Conservation (phyloP, 768 basidiomycete genomes). For the Rhizopogon vulgaris region DNA sequence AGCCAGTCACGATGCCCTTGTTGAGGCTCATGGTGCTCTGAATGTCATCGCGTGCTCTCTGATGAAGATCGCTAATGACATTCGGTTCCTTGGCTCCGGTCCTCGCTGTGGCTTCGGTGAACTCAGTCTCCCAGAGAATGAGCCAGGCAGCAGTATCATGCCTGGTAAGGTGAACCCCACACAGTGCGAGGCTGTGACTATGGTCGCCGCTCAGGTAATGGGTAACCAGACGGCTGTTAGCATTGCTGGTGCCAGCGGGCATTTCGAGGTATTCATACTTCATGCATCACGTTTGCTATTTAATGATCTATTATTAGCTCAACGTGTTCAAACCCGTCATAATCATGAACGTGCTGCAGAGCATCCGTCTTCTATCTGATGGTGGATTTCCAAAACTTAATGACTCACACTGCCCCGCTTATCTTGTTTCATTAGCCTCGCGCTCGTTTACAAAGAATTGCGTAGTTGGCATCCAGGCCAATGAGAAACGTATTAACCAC, state of each 20-base stretch:
- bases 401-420: background rate
- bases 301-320: slow-evolving; percentile 41
- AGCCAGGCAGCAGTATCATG: slow-evolving; percentile 99
- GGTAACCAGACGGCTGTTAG: slow-evolving; percentile 94
- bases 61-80: slow-evolving; percentile 99
- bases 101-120: slow-evolving; percentile 98
- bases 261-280: slow-evolving; percentile 76
- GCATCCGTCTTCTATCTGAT: slow-evolving; percentile 89
- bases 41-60: slow-evolving; percentile 95
- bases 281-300: slow-evolving; percentile 2
- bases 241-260: slow-evolving; percentile 90
- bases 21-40: slow-evolving; percentile 94
- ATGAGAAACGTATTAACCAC: slow-evolving; percentile 86
- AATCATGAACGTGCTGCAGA: slow-evolving; percentile 96
- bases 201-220: slow-evolving; percentile 98
- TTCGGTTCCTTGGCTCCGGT: slow-evolving; percentile 95
- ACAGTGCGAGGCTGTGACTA: slow-evolving; percentile 96
- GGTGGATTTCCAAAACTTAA: slow-evolving; percentile 40
- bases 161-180: slow-evolving; percentile 99
- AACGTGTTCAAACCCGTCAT: slow-evolving; percentile 99
- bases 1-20: slow-evolving; percentile 95
- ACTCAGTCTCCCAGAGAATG: slow-evolving; percentile 92
- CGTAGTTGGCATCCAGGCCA: slow-evolving; percentile 92
- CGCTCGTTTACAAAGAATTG: slow-evolving; percentile 97
- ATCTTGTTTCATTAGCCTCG: slow-evolving; percentile 42